Conservation (phyloP, 1,139 yeast species). For the Sugiyamaella xylanicola region DNA sequence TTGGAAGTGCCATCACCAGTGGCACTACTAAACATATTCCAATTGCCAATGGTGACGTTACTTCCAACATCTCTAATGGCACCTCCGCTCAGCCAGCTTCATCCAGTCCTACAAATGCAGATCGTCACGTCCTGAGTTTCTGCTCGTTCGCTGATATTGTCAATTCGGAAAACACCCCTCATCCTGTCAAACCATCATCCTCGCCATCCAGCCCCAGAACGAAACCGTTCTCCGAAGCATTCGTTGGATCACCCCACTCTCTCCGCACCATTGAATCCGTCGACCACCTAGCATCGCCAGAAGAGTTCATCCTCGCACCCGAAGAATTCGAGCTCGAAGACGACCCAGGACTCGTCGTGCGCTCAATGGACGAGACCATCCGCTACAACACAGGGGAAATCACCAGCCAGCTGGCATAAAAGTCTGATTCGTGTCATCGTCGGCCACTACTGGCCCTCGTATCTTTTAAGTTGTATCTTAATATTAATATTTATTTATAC, state of each 20-base stretch:
- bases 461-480: slow-evolving; percentile 10
- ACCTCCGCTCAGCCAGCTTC: slow-evolving; percentile 4
- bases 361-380: slow-evolving; percentile 46
- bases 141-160: slow-evolving; percentile 78
- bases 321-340: slow-evolving; percentile 20
- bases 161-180: slow-evolving; percentile 17
- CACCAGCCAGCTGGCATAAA: slow-evolving; percentile 24
- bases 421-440: neutral
- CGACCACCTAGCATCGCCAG: neutral
- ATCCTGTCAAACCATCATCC: slow-evolving; percentile 2
- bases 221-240: slow-evolving; percentile 5
- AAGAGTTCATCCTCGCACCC: slow-evolving; percentile 11
- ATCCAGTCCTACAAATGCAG: slow-evolving; percentile 1
- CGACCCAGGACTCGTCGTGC: slow-evolving; percentile 36
- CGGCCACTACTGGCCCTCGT: neutral
- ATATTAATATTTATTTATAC: slow-evolving; percentile 12
- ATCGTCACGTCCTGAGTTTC: slow-evolving; percentile 59
- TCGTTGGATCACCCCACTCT: slow-evolving; percentile 8
- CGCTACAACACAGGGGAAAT: slow-evolving; percentile 47
- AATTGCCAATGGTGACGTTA: neutral
- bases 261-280: slow-evolving; percentile 8
- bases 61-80: neutral
- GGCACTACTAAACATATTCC: neutral
- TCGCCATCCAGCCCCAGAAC: slow-evolving; percentile 15
- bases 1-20: neutral